Percentiles rank a stretch among this genome's conserved stretches.
Evolutionary conservation across 257 asterid genomes (phyloP).

Genomic region (Petrea volubilis): DNA sequence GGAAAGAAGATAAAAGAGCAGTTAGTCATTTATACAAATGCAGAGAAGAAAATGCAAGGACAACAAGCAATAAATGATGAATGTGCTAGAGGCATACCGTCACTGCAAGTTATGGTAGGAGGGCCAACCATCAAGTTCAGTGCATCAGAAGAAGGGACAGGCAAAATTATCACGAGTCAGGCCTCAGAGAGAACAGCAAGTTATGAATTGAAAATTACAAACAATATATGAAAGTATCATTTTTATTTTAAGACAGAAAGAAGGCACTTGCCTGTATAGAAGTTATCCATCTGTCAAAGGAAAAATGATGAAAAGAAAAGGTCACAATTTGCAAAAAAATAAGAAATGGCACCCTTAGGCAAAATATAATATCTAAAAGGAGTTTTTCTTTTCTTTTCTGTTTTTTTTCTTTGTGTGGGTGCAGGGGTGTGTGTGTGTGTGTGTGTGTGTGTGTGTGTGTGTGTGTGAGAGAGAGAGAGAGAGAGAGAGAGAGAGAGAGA

Average conservation of each 20-base stretch:
- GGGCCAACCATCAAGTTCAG: conserved; percentile 40
- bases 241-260: conserved; percentile 5
- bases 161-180: conserved; percentile 28
- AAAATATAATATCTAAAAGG: background rate
- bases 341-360: background rate
- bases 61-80: conserved; percentile 1
- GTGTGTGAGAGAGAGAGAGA: background rate
- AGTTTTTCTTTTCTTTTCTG: background rate
- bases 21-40: conserved; percentile 19
- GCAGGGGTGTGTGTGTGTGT: background rate
- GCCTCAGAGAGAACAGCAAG: background rate
- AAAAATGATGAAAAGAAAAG: conserved; percentile 25
- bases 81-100: conserved; percentile 52
- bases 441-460: background rate
- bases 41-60: conserved; percentile 15
- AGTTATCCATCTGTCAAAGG: conserved; percentile 79
- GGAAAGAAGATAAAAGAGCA: conserved; percentile 26
- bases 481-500: background rate
- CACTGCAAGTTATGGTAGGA: conserved; percentile 47
- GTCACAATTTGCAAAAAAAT: conserved; percentile 7
- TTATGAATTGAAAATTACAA: background rate
- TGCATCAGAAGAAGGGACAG: conserved; percentile 23
- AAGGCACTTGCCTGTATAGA: conserved; percentile 67
- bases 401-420: background rate
- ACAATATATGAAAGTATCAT: background rate